Evolutionary conservation across 1,139 yeast genomes (phyloP).

Genomic region (Sugiyamaella pinicola): DNA sequence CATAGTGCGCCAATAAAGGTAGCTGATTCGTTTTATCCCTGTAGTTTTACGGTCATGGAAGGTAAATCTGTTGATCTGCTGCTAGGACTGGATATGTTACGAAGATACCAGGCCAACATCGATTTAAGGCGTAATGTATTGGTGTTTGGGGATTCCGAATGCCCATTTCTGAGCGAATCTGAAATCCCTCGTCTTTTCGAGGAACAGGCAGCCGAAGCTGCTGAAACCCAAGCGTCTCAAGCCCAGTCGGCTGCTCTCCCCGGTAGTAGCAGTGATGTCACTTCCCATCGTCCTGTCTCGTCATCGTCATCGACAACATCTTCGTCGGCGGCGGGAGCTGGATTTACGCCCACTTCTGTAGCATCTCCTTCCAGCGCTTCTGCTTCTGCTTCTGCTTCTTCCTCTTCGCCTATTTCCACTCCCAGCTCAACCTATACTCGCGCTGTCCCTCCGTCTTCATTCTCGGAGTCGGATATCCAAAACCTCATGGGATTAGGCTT

Average conservation of each 20-base stretch:
- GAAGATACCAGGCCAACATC: slow-evolving; percentile 80
- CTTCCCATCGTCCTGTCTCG: neutral
- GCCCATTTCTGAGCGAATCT: slow-evolving; percentile 70
- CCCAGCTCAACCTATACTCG: slow-evolving; percentile 12
- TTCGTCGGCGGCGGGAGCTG: neutral
- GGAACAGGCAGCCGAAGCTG: slow-evolving; percentile 21
- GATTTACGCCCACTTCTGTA: slow-evolving; percentile 9
- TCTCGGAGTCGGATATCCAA: slow-evolving; percentile 50
- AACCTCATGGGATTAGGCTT: slow-evolving; percentile 73
- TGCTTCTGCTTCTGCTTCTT: slow-evolving; percentile 33
- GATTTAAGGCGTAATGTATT: slow-evolving; percentile 72
- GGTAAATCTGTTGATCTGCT: slow-evolving; percentile 51
- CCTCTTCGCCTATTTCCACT: slow-evolving; percentile 23
- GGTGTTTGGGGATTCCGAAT: slow-evolving; percentile 68
- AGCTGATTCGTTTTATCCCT: slow-evolving; percentile 67
- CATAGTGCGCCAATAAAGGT: slow-evolving; percentile 87
- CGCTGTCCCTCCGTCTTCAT: slow-evolving; percentile 38
- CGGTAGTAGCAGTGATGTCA: neutral
- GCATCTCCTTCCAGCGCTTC: slow-evolving; percentile 30
- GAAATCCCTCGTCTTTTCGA: slow-evolving; percentile 57
- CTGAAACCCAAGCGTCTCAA: neutral
- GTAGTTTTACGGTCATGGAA: slow-evolving; percentile 81
- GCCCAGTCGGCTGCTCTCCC: neutral
- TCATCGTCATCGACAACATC: neutral
- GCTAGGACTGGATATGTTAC: slow-evolving; percentile 76